Evolutionary conservation across 225 moss, liverwort and hornwort genomes (phyloP).

Genomic region (Straminergon stramineum): DNA sequence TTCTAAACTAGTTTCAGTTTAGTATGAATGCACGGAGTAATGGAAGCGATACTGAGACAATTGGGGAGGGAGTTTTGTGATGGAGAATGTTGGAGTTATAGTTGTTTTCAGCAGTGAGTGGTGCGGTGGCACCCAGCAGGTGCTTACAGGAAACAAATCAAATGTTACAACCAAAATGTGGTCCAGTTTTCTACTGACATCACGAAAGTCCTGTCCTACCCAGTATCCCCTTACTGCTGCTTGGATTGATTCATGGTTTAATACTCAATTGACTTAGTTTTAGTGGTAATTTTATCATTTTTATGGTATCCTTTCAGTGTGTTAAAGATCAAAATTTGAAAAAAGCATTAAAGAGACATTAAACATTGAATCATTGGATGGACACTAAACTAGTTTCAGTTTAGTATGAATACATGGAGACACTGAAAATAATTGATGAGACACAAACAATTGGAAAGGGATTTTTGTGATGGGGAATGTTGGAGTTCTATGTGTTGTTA

Average conservation of each 20-base stretch:
- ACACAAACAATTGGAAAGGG: not conserved
- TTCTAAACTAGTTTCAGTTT: not conserved
- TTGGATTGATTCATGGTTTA: not conserved
- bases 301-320: too few species aligned
- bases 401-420: not conserved
- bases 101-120: not conserved
- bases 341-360: not conserved
- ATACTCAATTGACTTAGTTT: not conserved
- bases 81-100: not conserved
- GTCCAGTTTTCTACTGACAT: not conserved
- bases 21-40: not conserved
- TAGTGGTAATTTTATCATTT: not conserved
- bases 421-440: not conserved
- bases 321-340: not conserved
- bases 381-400: not conserved
- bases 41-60: not conserved
- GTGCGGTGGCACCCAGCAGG: not conserved
- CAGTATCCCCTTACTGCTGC: not conserved
- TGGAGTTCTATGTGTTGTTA: not conserved
- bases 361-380: not conserved
- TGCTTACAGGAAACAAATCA: not conserved
- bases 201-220: not conserved
- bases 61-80: not conserved
- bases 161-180: not conserved
- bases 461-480: not conserved